phyloP scores from a whole-genome alignment of 1,284 basidiomycete species.

The Ceratobasidium sp. region DNA sequence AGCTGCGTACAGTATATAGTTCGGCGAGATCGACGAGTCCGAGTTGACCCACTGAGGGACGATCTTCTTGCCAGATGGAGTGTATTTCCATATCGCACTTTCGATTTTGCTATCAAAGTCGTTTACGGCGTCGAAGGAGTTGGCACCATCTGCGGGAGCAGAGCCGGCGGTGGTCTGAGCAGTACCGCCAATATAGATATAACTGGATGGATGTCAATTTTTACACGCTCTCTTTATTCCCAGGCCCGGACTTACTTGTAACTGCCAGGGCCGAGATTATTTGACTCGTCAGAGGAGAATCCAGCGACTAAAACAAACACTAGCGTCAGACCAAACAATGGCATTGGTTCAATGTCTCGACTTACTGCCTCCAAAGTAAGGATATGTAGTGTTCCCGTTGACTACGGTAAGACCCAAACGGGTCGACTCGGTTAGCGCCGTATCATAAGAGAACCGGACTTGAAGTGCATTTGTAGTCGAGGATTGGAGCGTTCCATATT shows the following conservation, averaged over 20 bases:
- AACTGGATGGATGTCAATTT: not conserved
- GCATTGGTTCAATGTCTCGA: not conserved
- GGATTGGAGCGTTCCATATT: conserved; percentile 1
- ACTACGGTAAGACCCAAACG: not conserved
- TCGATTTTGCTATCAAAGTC: not conserved
- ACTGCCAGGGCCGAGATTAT: not conserved
- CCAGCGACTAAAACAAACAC: not conserved
- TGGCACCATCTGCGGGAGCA: not conserved
- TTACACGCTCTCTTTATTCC: no score
- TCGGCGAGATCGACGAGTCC: not conserved
- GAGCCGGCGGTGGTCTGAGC: not conserved
- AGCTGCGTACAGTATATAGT: not conserved
- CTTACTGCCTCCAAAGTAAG: conserved; percentile 9
- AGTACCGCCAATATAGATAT: conserved; percentile 6
- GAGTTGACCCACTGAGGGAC: conserved; percentile 17
- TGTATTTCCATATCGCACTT: conserved; percentile 24
- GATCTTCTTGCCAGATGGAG: not conserved
- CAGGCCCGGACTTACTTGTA: conserved; percentile 7
- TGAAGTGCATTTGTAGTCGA: not conserved
- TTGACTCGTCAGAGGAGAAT: not conserved
- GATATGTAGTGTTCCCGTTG: not conserved
- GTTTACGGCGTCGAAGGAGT: not conserved
- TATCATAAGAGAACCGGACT: not conserved
- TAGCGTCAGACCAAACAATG: not conserved
- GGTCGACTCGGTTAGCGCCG: not conserved